phyloP scores from a whole-genome alignment of 176 grass and related monocot species.

The Triticum dicoccoides region DNA sequence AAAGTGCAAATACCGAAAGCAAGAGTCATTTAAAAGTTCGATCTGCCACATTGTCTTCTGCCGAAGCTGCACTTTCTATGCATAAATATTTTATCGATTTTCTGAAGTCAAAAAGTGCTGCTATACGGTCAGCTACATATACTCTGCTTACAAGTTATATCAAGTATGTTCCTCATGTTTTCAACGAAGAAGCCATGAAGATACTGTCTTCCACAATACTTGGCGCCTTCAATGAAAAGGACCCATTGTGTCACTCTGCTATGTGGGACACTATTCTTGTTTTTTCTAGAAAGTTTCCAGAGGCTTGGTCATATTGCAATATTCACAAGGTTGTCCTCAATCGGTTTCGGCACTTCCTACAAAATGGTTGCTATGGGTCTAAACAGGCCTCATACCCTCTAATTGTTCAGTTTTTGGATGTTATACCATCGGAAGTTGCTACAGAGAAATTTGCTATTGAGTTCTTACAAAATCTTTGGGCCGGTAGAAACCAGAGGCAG shows the following conservation, averaged over 20 bases:
- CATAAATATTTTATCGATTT: conserved; percentile 87
- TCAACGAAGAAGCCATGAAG: conserved; percentile 79
- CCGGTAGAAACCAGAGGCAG: conserved; percentile 73
- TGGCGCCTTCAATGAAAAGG: conserved; percentile 80
- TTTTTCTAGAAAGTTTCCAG: conserved; percentile 75
- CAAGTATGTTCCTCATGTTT: conserved; percentile 72
- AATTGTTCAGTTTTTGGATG: conserved; percentile 80
- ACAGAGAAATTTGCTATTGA: conserved; percentile 69
- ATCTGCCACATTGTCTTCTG: conserved; percentile 54
- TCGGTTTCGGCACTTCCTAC: conserved; percentile 73
- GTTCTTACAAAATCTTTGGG: conserved; percentile 85
- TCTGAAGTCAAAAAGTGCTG: conserved; percentile 68
- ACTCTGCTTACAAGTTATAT: conserved; percentile 77
- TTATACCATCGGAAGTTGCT: conserved; percentile 52
- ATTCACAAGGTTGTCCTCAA: conserved; percentile 64
- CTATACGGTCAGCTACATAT: conserved; percentile 72
- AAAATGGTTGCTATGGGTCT: conserved; percentile 95
- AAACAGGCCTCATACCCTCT: conserved; percentile 70
- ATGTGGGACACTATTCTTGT: conserved; percentile 86
- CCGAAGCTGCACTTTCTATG: conserved; percentile 67
- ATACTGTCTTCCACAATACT: conserved; percentile 65
- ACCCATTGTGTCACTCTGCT: conserved; percentile 70
- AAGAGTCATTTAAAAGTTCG: conserved; percentile 69
- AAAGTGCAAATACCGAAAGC: conserved; percentile 51
- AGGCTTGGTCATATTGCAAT: conserved; percentile 89